Conservation (phyloP, 129 eudicot species). For the Heracleum sosnowskyi region DNA sequence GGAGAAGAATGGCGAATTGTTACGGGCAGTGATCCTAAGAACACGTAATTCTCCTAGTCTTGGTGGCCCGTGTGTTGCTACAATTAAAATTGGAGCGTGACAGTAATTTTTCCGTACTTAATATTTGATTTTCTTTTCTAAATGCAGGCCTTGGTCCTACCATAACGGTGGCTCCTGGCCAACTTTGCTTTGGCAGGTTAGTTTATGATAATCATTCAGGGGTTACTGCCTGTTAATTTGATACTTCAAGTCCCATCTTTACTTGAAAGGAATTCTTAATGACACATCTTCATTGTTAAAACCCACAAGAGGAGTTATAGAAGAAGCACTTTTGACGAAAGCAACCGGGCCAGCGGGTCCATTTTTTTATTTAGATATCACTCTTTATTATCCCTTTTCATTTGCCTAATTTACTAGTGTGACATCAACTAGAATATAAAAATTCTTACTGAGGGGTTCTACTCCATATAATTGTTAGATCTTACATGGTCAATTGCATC, state of each 20-base stretch:
- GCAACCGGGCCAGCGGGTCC: neutral
- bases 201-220: constrained; percentile 6
- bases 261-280: neutral
- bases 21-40: constrained; percentile 94
- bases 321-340: neutral
- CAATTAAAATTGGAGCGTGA: neutral
- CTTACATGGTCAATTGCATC: neutral
- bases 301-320: neutral
- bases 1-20: constrained; percentile 84
- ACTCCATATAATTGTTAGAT: neutral
- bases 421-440: neutral
- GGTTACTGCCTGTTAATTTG: neutral
- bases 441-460: neutral
- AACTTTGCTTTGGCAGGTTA: constrained; percentile 97
- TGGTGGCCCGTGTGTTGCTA: neutral
- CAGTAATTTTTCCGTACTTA: neutral
- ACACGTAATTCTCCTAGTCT: constrained; percentile 48
- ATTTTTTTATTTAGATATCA: neutral
- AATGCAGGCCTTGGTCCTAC: constrained; percentile 94
- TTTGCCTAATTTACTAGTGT: neutral
- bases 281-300: neutral
- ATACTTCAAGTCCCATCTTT: neutral
- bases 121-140: constrained; percentile 1
- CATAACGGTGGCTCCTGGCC: constrained; percentile 99
- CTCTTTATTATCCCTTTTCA: neutral